Conservation (phyloP, 164 flowering plant genomes). For the Umbilicus rupestris region DNA sequence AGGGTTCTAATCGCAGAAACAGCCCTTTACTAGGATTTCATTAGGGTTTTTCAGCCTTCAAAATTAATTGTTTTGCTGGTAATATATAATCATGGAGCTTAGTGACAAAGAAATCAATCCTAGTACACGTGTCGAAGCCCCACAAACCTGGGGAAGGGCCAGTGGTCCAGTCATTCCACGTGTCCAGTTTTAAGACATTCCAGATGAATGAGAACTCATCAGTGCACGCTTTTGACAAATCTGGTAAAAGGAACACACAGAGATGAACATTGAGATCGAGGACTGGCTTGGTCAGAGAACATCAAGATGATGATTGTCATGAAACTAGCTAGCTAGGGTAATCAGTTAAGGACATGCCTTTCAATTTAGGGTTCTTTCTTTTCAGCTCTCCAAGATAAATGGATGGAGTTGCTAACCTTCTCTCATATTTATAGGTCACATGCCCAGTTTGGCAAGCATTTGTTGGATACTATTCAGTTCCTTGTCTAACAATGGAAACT, state of each 20-base stretch:
- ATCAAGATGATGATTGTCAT: not conserved
- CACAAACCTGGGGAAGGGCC: not conserved
- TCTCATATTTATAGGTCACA: not conserved
- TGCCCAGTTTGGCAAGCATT: not conserved
- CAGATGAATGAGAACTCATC: not conserved
- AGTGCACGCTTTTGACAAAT: not conserved
- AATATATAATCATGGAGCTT: too few relatives aligned
- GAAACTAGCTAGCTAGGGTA: not conserved
- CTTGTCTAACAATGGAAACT: too few relatives aligned
- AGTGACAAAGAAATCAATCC: not conserved
- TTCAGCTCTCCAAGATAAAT: not conserved
- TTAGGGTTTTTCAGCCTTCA: too few relatives aligned
- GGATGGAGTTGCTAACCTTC: not conserved
- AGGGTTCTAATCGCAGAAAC: too few relatives aligned
- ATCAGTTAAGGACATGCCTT: not conserved
- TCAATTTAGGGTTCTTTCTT: not conserved
- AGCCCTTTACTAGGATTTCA: too few relatives aligned
- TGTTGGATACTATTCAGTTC: not conserved
- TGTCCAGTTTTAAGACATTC: not conserved
- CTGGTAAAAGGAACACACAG: not conserved
- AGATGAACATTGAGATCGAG: not conserved
- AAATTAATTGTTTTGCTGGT: too few relatives aligned
- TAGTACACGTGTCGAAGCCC: not conserved
- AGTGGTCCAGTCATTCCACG: conserved; percentile 7
- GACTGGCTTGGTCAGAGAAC: not conserved